Percentiles rank a stretch among this genome's conserved stretches.
These are phyloP conservation scores for Glomus cerebriforme DNA, from an alignment of 192 early-diverging fungal genomes.

Conservation along the genomic window DNA sequence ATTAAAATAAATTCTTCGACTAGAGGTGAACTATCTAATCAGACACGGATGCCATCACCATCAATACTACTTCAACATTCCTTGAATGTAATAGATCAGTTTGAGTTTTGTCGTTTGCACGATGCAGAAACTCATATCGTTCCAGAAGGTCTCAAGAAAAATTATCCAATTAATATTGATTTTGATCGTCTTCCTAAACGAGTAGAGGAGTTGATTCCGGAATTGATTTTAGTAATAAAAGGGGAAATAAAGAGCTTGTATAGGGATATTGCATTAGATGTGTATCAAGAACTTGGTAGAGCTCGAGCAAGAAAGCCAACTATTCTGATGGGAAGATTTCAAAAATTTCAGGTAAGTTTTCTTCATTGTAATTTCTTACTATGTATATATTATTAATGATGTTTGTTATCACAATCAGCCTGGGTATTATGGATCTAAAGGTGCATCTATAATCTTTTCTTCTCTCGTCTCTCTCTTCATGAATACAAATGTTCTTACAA, in stretches of 20 bases:
- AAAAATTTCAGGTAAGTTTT: constrained; percentile 41
- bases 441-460: constrained; percentile 40
- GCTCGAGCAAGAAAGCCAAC: constrained; percentile 45
- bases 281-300: constrained; percentile 42
- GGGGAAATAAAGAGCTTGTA: constrained; percentile 37
- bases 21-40: neutral
- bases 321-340: constrained; percentile 48
- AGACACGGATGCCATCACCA: neutral
- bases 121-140: constrained; percentile 39
- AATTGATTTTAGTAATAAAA: constrained; percentile 43
- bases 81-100: constrained; percentile 29
- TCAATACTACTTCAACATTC: neutral
- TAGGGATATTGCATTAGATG: constrained; percentile 33
- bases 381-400: neutral
- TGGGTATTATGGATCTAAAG: constrained; percentile 60
- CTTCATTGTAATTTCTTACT: neutral
- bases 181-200: constrained; percentile 40
- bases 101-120: constrained; percentile 54
- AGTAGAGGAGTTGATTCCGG: constrained; percentile 33
- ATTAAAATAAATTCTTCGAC: neutral
- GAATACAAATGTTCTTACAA: constrained; percentile 37
- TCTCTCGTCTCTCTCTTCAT: constrained; percentile 40
- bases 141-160: constrained; percentile 40
- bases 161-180: constrained; percentile 43
- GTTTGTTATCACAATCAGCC: constrained; percentile 32